Base-by-base conservation (phyloP, 805 yeast genomes). In the Candida mattraensis region DNA sequence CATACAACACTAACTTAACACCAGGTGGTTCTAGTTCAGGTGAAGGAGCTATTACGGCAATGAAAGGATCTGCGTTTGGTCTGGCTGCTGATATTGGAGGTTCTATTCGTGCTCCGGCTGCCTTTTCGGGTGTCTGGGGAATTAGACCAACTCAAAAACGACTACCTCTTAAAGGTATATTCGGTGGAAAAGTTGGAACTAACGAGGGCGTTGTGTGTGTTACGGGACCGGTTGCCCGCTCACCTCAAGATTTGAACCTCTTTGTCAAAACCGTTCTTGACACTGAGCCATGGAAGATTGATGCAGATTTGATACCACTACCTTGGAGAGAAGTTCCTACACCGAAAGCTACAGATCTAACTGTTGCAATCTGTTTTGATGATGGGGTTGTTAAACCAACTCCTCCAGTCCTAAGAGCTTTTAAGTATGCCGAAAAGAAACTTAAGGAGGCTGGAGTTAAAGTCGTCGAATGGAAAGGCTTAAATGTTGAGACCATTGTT, bases 251-350 rank as follows among this genome's bases (percentile, higher is more conserved):
- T 46, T 54, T 80, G 18, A 66, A 67, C 32, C 66, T 70, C 40
- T 69, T 74, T 37, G 58, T 75, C 60, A 68, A 70, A 47, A 57
- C 69, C 3, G 45, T 67, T 5, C 55, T 78, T 25, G 69, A 62
- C 24, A 61, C 68, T 43, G 59, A 74, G 53, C 83, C 83, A 6
- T 79, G 83, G 84, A 51, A 63, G 19, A 56, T 56, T 28, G 85
- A 80, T 53, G 67, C 75, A 31, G 58, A 64, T 20, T 46, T 64
- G 17, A 50, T 63, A 34, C 78, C 79, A 12, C 48, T 75, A 32
- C 76, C 77, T 6, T 77, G 80, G 81, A 58, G 66, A 41, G 54
- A 55, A 5, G 63, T 61, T 14, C 55, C 57, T 7, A 53, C 49
- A 20, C 66, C 69, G 4, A 20, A 37, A 10, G 63, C 74, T 3